phyloP scores from a whole-genome alignment of 331 rosid genomes.

The Acacia pycnantha region DNA sequence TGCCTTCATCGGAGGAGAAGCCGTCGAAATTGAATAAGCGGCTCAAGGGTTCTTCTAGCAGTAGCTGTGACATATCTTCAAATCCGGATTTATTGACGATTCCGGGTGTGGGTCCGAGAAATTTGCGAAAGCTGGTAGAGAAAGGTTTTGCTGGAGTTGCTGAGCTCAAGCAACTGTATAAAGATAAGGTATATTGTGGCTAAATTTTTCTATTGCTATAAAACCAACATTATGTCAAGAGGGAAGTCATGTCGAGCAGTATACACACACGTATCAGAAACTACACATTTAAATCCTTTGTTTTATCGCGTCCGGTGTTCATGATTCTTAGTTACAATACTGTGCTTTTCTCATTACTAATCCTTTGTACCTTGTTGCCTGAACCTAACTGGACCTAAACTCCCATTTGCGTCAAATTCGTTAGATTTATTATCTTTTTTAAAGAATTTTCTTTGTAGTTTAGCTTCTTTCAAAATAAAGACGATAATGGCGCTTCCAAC shows the following conservation, averaged over 20 bases:
- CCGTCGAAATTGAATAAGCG: constrained; percentile 49
- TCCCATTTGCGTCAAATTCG: not conserved
- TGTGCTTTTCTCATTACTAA: not conserved
- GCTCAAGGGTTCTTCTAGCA: constrained; percentile 44
- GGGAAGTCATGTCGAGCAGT: not conserved
- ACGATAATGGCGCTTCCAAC: not conserved
- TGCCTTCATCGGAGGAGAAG: constrained; percentile 27
- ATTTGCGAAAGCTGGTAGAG: constrained; percentile 77
- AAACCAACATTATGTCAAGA: not conserved
- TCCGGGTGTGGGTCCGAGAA: constrained; percentile 96
- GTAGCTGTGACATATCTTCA: constrained; percentile 37
- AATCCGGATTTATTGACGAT: constrained; percentile 90
- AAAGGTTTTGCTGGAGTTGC: constrained; percentile 91
- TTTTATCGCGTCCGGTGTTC: not conserved
- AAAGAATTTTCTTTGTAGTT: not conserved
- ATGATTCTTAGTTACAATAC: not conserved
- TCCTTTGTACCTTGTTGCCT: not conserved
- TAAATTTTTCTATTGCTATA: not conserved
- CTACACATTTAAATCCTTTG: not conserved
- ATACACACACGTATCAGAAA: not conserved
- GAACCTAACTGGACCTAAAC: not conserved
- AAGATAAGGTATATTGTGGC: constrained; percentile 72
- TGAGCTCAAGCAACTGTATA: constrained; percentile 87
- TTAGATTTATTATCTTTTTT: not conserved
- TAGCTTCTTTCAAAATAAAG: not conserved